Conservation (phyloP, 1,139 yeast genomes). For the Yamadazyma epiphylla region DNA sequence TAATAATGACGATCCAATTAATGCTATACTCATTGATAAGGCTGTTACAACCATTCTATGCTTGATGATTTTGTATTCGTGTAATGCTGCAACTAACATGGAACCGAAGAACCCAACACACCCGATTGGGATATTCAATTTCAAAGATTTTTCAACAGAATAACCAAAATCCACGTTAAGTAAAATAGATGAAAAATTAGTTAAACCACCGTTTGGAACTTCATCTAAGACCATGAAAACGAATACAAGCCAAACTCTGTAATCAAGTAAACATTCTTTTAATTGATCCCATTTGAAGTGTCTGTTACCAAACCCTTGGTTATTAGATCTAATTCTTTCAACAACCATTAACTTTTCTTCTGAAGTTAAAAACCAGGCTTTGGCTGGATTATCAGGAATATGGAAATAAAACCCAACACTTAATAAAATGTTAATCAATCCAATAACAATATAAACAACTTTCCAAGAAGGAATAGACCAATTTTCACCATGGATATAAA, state of each 20-base stretch:
- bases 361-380: conserved; percentile 34
- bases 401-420: conserved; percentile 18
- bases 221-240: conserved; percentile 19
- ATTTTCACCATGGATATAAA: conserved; percentile 9
- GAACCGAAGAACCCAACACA: conserved; percentile 37
- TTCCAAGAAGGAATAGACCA: conserved; percentile 23
- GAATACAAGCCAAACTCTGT: conserved; percentile 36
- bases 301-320: conserved; percentile 53
- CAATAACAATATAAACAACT: conserved; percentile 22
- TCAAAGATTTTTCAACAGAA: conserved; percentile 18
- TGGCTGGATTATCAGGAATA: conserved; percentile 22
- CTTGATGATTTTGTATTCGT: background rate
- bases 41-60: conserved; percentile 37
- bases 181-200: conserved; percentile 34
- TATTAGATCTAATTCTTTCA: conserved; percentile 23
- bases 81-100: conserved; percentile 22
- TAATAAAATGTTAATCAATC: conserved; percentile 18
- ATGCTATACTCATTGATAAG: conserved; percentile 23
- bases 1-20: conserved; percentile 36
- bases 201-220: conserved; percentile 31
- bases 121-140: conserved; percentile 34
- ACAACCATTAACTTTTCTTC: conserved; percentile 28
- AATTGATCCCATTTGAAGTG: conserved; percentile 52
- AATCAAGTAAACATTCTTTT: conserved; percentile 44
- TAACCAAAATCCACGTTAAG: conserved; percentile 37